Base-by-base conservation (phyloP, 2,329 filamentous ascomycete genomes). In the Neophaeococcomyces aloes region DNA sequence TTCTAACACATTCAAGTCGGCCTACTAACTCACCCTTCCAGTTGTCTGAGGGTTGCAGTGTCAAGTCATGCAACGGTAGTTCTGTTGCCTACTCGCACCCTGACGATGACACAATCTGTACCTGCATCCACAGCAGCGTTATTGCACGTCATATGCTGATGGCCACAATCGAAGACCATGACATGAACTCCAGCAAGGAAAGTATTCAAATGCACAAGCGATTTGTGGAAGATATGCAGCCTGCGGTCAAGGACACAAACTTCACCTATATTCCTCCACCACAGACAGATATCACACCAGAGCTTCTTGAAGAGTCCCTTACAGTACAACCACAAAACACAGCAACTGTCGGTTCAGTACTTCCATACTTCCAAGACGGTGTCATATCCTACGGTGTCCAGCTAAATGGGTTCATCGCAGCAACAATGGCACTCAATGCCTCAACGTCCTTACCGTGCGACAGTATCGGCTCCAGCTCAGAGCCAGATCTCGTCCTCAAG, bases 201-300 rank as follows among this genome's bases (percentile, higher is more conserved):
- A 27, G 5, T 10, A 5, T 27, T 27, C 23, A 27, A 10, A 27
- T 27, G 5, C 23, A 10, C 5, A 27, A 27, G 10, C 23, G 23
- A 10, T 10, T 6, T 6, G 23, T 27, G 23, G 38, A 41, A 23
- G 38, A 11, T 13, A 11, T 23, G 13, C 27, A 41, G 15, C n/a
- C 29, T 14, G 13, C 14, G 7, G 4, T 23, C 17, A 31, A 41
- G 19, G 38, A 41, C 38, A 32, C 38, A 17, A 41, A 41, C 29
- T 33, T 41, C 29, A 41, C 46, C 14, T 55, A 51, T 44, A 39
- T 55, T 10, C 52, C 52, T 30, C 52, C 52, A n/a, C 51, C 51
- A 7, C 48, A 50, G 15, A 48, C 45, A 19, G 47, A 50, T 34
- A 52, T 53, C 39, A 53, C 53, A 7, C 48, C 47, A 11, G 45